Base-by-base conservation (phyloP, 2,329 filamentous ascomycete species). In the Fusarium pininemorale region DNA sequence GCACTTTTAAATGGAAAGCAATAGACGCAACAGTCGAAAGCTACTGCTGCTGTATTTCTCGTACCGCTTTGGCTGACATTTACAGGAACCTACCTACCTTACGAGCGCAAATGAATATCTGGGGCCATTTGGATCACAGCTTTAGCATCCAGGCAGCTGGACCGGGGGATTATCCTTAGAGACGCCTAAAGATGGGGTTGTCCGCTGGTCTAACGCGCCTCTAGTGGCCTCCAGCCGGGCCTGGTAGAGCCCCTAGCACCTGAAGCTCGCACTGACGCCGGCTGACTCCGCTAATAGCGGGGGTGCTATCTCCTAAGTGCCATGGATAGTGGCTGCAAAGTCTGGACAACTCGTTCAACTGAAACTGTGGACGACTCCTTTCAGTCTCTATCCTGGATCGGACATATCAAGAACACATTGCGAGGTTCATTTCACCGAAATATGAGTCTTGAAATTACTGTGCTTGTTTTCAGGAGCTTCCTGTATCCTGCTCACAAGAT, bases 181-280 rank as follows among this genome's bases (percentile, higher is more conserved):
- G 62, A 66, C 69, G 71, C 74, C 70, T 63, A 75, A 78, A 77
- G 73, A 78, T 75, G 76, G 76, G 76, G 76, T 77, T 67, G 76
- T 62, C 73, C 53, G 72, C 59, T 61, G 68, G 63, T 69, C 71
- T 68, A 74, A 65, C 54, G 42, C 50, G 71, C 69, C 72, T 74
- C 66, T 65, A 69, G 66, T 69, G 59, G 66, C 38, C 66, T 77
- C 63, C 72, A 76, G 69, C 69, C 62, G 68, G 62, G 50, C 64
- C 53, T 68, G 63, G 42, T 58, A 69, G 53, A 56, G 63, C 66
- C 75, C 73, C 73, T 60, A 69, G 72, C 58, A 71, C 67, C 58
- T 70, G 62, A 74, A 74, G 71, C 71, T 70, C 63, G 72, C 72
- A 75, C 72, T 75, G 72, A 74, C 69, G 72, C 72, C 72, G 72